These are phyloP conservation scores for Debaryomyces robertsiae DNA, from an alignment of 1,139 yeast species.

Conservation along the genomic window DNA sequence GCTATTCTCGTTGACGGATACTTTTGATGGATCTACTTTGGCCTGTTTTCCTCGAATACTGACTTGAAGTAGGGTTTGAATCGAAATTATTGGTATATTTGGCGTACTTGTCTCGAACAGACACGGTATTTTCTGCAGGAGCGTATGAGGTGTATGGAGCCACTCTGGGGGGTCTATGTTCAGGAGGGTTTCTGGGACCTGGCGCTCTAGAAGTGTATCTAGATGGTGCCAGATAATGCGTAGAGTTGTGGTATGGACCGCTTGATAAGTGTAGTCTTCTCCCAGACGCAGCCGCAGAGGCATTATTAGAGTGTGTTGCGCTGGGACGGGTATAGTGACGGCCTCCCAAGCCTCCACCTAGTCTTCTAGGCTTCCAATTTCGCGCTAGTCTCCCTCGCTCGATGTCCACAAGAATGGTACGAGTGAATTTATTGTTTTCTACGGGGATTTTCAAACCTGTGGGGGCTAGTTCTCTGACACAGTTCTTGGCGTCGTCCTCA, in stretches of 20 bases:
- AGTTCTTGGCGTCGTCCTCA: conserved; percentile 58
- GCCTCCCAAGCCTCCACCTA: conserved; percentile 72
- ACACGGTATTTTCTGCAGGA: conserved; percentile 12
- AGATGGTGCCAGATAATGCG: background rate
- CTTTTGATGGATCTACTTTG: conserved; percentile 27
- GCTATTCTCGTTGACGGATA: conserved; percentile 24
- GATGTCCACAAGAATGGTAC: conserved; percentile 71
- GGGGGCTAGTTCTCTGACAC: conserved; percentile 62
- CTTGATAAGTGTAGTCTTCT: conserved; percentile 29
- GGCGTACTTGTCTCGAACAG: conserved; percentile 38
- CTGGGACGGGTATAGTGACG: conserved; percentile 51
- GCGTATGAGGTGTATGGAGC: conserved; percentile 5
- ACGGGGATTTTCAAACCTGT: conserved; percentile 39
- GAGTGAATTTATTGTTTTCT: conserved; percentile 21
- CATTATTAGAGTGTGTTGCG: conserved; percentile 41
- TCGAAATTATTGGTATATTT: conserved; percentile 23
- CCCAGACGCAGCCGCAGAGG: conserved; percentile 58
- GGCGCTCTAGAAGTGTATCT: conserved; percentile 3
- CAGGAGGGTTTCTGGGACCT: conserved; percentile 1
- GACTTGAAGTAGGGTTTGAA: conserved; percentile 9
- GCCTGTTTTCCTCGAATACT: conserved; percentile 15
- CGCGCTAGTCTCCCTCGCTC: conserved; percentile 80
- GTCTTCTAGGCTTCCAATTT: conserved; percentile 77
- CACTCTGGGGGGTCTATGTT: conserved; percentile 1
- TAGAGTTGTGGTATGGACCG: conserved; percentile 15